Evolutionary conservation across 768 basidiomycete species (phyloP).

Genomic region (Sistotremastrum niveocremeum): DNA sequence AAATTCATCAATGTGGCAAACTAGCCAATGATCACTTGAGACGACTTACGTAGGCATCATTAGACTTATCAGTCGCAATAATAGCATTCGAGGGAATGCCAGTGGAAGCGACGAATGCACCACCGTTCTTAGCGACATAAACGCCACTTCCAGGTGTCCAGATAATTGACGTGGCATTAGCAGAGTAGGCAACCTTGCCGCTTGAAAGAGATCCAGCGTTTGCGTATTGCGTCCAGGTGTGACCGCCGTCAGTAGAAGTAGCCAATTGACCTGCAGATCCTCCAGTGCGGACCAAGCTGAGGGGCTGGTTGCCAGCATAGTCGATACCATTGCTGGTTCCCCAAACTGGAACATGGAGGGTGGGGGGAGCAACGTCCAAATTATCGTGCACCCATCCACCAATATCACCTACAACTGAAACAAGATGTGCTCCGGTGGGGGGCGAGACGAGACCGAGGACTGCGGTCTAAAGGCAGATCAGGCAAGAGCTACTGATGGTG

Average conservation of each 20-base stretch:
- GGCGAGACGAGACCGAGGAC: constrained; percentile 9
- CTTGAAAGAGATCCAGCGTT: constrained; percentile 2
- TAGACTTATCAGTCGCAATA: constrained; percentile 11
- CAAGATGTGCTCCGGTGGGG: constrained; percentile 6
- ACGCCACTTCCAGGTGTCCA: constrained; percentile 7
- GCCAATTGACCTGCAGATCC: constrained; percentile 8
- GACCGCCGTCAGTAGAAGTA: constrained; percentile 10
- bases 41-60: background rate
- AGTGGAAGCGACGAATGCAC: constrained; percentile 6
- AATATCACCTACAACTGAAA: constrained; percentile 8
- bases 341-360: constrained; percentile 4
- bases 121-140: constrained; percentile 5
- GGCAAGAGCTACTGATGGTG: constrained; percentile 8
- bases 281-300: constrained; percentile 8
- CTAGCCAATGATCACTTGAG: too few species aligned
- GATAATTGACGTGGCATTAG: constrained; percentile 7
- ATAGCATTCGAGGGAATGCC: constrained; percentile 5
- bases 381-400: constrained; percentile 7
- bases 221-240: constrained; percentile 7
- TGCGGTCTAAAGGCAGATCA: constrained; percentile 9
- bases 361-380: constrained; percentile 5
- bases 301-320: constrained; percentile 8
- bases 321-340: constrained; percentile 4
- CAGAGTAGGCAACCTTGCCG: constrained; percentile 11
- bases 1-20: too few species aligned